Evolutionary conservation across 202 grass and related monocot species (phyloP), one percentile per base, ranked within the genome.

Genomic region (Panicum hallii): DNA sequence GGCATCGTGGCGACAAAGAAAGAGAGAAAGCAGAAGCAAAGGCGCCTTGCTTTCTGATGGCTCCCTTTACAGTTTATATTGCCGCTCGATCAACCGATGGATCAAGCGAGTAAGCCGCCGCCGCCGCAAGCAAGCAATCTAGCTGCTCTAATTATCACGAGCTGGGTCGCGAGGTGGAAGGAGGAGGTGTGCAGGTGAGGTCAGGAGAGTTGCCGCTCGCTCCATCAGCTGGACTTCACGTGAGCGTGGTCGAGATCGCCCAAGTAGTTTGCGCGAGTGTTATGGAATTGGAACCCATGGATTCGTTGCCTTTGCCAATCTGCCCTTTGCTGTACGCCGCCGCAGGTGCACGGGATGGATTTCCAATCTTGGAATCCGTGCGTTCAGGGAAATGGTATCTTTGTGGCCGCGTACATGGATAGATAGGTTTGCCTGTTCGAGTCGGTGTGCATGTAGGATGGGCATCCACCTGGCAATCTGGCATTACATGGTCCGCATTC

Each of bases 241-340:
- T 88, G 88, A 80, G 20, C 67, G 48, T 73, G 67, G 8, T 53
- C 68, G 20, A 38, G 67, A 89, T 89, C 75, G 32, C 75, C 67
- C 79, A 85, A 20, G 81, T 67, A 86, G 83, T 30, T 88, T 79
- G 62, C 49, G 73, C 30, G 41, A 64, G 43, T 57, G 14, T 67
- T 23, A 43, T 57, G 13, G 72, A 3, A 60, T 8, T 67, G 49
- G 67, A 84, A 82, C 55, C 67, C 62, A 44, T 88, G 82, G 87
- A 91, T 93, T 91, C 87, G 28, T 93, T 91, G 84, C 91, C 86
- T 88, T 96, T 77, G 26, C 48, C 19, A 19, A 50, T 70, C 57
- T 70, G 68, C 76, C 89, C 74, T 74, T 57, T 70, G 48, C 22
- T 81, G 78, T 46, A 81, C 66, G 93, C 84, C 77, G 85, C 82